Evolutionary conservation across 768 basidiomycete species (phyloP), one percentile per base, ranked within the genome.

Genomic region (Calocybe gangraenosa): DNA sequence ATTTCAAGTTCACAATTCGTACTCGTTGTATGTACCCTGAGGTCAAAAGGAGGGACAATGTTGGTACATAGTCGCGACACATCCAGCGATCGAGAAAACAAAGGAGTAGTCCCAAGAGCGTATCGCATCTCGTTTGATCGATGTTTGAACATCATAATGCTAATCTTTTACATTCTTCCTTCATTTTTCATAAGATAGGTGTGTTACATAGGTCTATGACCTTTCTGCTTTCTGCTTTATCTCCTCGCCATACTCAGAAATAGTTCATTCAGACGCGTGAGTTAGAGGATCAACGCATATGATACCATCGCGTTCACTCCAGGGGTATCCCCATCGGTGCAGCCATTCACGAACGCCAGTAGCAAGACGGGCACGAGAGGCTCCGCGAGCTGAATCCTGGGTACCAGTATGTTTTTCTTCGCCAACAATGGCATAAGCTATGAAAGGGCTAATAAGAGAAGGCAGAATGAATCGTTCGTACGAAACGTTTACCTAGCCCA

Each of bases 351-450:
- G 84, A 34, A 96, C 84, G 8, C 88, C 90, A 1, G 88, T 79
- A 10, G 89, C 88, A 5, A 97, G 74, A 9, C 94, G 83, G 18
- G 81, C 77, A 42, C 89, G 82, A 7, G 90, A 90, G 2, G 90
- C 81, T 20, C 92, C 92, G 31, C 92, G 78, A 10, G 72, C 79
- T 3, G 77, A 68, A 57, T 94, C 92, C 58, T 94, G 91, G n/a
- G 83, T 86, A 2, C 89, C 94, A 0, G 90, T 92, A 62, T 97
- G 95, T 64, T 93, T 95, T 64, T 95, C 91, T 67, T 97, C 92
- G 15, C 96, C 95, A 5, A 98, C 90, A 35, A 99, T 75, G 15
- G 91, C 68, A 61, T 87, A 99, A 4, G 89, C 92, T 87, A 53
- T 37, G 21, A 17, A 15, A n/a, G 36, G 7, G 33, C 7, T 20